These are phyloP conservation scores for Paralagenidium karlingii DNA, from an alignment of 352 stramenopile species.

Conservation along the genomic window DNA sequence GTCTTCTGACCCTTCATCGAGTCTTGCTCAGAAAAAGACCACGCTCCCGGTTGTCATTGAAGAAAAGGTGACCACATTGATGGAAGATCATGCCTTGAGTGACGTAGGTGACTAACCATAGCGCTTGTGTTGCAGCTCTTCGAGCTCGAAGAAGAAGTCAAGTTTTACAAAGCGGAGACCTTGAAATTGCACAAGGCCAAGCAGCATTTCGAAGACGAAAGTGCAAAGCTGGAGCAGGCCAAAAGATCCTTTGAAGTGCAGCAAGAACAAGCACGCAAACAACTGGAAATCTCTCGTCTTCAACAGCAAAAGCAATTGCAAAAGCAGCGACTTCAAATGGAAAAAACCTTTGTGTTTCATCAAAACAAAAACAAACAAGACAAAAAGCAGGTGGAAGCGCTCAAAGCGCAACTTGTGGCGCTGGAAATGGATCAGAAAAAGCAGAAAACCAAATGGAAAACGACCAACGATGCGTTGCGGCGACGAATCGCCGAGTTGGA, in stretches of 20 bases:
- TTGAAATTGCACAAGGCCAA: conserved; percentile 52
- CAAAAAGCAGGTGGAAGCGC: conserved; percentile 42
- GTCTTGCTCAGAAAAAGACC: neutral
- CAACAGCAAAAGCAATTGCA: conserved; percentile 65
- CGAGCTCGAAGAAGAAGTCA: conserved; percentile 77
- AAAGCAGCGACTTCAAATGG: conserved; percentile 22
- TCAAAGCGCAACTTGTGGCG: conserved; percentile 77
- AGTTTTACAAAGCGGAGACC: conserved; percentile 75
- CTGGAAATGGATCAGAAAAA: conserved; percentile 61
- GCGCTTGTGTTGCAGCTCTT: conserved; percentile 7
- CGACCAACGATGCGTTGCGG: conserved; percentile 43
- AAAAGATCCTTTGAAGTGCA: conserved; percentile 1
- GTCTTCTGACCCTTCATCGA: too few relatives aligned
- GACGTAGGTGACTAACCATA: neutral
- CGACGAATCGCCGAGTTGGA: conserved; percentile 64
- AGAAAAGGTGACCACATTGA: conserved; percentile 72
- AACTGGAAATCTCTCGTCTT: conserved; percentile 6
- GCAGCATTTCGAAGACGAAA: conserved; percentile 56
- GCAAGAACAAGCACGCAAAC: conserved; percentile 3
- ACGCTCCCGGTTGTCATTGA: conserved; percentile 54
- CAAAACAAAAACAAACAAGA: conserved; percentile 42
- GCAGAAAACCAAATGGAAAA: conserved; percentile 45
- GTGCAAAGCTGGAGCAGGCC: conserved; percentile 52
- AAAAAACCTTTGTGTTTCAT: too few relatives aligned
- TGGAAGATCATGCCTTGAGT: neutral